These are phyloP conservation scores for Mortierella antarctica DNA, from an alignment of 192 early-diverging fungal species.

Conservation along the genomic window DNA sequence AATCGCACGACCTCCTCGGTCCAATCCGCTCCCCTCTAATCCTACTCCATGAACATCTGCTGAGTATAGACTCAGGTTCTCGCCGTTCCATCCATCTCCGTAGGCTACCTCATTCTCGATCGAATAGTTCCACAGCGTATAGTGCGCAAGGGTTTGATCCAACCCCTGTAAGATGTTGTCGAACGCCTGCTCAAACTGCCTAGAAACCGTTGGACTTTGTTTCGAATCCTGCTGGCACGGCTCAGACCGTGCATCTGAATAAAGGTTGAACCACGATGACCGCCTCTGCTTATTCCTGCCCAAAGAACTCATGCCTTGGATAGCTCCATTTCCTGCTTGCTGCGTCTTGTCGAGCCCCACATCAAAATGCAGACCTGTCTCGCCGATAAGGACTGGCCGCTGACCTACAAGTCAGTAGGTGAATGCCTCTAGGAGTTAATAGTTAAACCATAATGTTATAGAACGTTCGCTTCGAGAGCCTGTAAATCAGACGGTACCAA, in stretches of 20 bases:
- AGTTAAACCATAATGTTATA: no score
- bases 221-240: background rate
- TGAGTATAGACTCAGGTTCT: slow-evolving; percentile 60
- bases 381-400: slow-evolving; percentile 37
- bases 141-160: slow-evolving; percentile 56
- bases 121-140: slow-evolving; percentile 65
- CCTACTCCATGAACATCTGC: background rate
- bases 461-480: background rate
- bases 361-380: slow-evolving; percentile 47
- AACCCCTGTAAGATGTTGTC: slow-evolving; percentile 64
- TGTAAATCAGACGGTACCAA: slow-evolving; percentile 20
- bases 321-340: slow-evolving; percentile 12
- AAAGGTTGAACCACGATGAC: background rate
- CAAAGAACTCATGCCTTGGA: background rate
- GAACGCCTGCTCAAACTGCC: slow-evolving; percentile 53
- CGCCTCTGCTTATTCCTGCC: background rate
- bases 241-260: background rate
- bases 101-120: slow-evolving; percentile 56
- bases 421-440: background rate
- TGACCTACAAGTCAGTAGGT: slow-evolving; percentile 12
- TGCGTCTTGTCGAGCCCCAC: slow-evolving; percentile 24
- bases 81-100: slow-evolving; percentile 68
- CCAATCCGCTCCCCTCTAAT: background rate
- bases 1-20: slow-evolving; percentile 35
- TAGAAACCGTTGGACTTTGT: slow-evolving; percentile 5